Evolutionary conservation across 805 yeast species (phyloP).

Genomic region (Saccharomycopsis capsularis): DNA sequence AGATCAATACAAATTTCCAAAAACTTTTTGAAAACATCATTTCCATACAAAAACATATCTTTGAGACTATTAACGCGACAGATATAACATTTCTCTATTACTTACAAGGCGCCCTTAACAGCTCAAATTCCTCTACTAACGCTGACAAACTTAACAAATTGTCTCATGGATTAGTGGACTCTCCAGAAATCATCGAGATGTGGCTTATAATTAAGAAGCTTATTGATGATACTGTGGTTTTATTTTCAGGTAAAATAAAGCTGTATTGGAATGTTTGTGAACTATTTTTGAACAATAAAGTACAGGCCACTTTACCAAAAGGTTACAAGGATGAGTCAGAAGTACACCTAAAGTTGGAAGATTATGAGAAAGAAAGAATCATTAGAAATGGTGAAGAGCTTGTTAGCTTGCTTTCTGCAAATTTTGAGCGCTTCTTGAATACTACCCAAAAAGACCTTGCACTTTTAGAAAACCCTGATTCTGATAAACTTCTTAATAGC

Average conservation of each 20-base stretch:
- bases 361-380: constrained; percentile 37
- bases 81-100: constrained; percentile 29
- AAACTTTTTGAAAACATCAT: constrained; percentile 36
- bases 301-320: constrained; percentile 35
- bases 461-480: too few species aligned
- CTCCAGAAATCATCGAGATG: constrained; percentile 49
- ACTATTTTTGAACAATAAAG: constrained; percentile 44
- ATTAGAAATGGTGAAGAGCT: constrained; percentile 35
- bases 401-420: constrained; percentile 30
- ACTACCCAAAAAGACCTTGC: constrained; percentile 28
- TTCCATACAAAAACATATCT: constrained; percentile 35
- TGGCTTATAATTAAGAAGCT: constrained; percentile 47
- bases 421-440: constrained; percentile 29
- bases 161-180: constrained; percentile 36
- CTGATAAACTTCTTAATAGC: too few species aligned
- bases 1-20: constrained; percentile 36
- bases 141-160: constrained; percentile 14
- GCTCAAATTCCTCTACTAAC: constrained; percentile 12
- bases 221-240: constrained; percentile 34
- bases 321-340: constrained; percentile 36
- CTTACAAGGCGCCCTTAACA: constrained; percentile 19
- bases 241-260: constrained; percentile 35
- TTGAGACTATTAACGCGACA: constrained; percentile 31
- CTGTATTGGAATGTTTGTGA: constrained; percentile 50
- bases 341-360: constrained; percentile 36